Evolutionary conservation across 177 flowering plant genomes (phyloP), one percentile per base, ranked within the genome.

Genomic region (Tripterygium wilfordii): DNA sequence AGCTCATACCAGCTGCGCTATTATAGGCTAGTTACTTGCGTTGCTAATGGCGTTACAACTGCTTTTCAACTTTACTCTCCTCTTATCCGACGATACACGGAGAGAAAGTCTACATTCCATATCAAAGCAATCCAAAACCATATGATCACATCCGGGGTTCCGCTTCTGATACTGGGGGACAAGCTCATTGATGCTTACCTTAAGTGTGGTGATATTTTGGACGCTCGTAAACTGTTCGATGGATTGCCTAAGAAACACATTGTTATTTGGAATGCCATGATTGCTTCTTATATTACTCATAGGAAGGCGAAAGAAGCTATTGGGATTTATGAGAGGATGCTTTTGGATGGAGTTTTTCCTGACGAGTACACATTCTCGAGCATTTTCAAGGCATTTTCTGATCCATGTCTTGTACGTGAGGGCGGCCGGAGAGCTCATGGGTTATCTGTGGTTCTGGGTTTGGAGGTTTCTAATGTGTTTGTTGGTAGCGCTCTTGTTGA

Each of bases 251-350:
- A 44, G 0, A 48, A 73, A 31, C 68, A 67, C 19, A n/a, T 51
- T 76, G 9, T 78, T 17, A 51, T 56, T 3, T 76, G 84, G 82
- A 81, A 78, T 45, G 58, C 80, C 13, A 64, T 74, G 69, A 81
- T 81, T 54, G 64, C 76, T 36, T 49, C 60, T 32, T 71, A 63
- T 37, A 49, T 62, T 41, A 66, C 55, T 8, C 42, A 36, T 18
- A 35, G 41, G 26, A 62, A 49, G 28, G 51, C 60, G n/a, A 25
- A 45, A 28, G 82, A 78, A 47, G 87, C 76, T 16, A 20, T 78
- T 24, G 26, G 14, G 23, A 7, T 74, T 16, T 80, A 57, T 31
- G 30, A 16, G n/a, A 15, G 49, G 56, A 78, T 75, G 87, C 25
- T 60, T 29, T 40, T 18, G 1, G 72, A 78, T 33, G 61, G 65